Percentiles rank a stretch among this genome's conserved stretches.
Conservation (phyloP, 2,329 filamentous ascomycete genomes). For the Aspergillus ochraceus region DNA sequence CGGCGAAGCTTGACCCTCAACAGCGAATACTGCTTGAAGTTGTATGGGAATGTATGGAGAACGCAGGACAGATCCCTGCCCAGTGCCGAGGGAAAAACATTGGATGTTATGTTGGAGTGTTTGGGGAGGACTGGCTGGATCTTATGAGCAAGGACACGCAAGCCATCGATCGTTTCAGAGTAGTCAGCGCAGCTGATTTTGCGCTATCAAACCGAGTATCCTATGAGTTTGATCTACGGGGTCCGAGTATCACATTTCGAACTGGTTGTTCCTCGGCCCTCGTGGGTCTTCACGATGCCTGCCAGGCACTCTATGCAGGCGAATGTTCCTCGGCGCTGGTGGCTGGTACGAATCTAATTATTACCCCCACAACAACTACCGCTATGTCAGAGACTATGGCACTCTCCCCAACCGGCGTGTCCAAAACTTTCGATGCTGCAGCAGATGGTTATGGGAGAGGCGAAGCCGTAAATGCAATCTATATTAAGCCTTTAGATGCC, state of each 20-base stretch:
- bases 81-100: constrained; percentile 30
- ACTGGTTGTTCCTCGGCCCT: constrained; percentile 42
- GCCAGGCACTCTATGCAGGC: constrained; percentile 20
- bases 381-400: constrained; percentile 34
- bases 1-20: constrained; percentile 30
- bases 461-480: constrained; percentile 34
- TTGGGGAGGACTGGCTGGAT: constrained; percentile 25
- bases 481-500: constrained; percentile 28
- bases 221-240: constrained; percentile 6
- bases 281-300: constrained; percentile 29
- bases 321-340: constrained; percentile 31
- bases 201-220: constrained; percentile 6
- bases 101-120: constrained; percentile 25
- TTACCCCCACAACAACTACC: constrained; percentile 27
- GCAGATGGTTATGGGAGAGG: constrained; percentile 36
- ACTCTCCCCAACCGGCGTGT: constrained; percentile 31
- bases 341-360: constrained; percentile 35
- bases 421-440: constrained; percentile 28
- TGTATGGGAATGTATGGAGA: constrained; percentile 31
- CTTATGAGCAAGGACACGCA: constrained; percentile 16
- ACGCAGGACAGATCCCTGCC: constrained; percentile 21
- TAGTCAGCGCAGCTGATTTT: constrained; percentile 5
- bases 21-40: constrained; percentile 33
- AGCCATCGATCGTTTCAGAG: constrained; percentile 9
- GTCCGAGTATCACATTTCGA: constrained; percentile 26